These are phyloP conservation scores for Naganishia vaughanmartiniae DNA, from an alignment of 768 basidiomycete species.

Conservation along the genomic window DNA sequence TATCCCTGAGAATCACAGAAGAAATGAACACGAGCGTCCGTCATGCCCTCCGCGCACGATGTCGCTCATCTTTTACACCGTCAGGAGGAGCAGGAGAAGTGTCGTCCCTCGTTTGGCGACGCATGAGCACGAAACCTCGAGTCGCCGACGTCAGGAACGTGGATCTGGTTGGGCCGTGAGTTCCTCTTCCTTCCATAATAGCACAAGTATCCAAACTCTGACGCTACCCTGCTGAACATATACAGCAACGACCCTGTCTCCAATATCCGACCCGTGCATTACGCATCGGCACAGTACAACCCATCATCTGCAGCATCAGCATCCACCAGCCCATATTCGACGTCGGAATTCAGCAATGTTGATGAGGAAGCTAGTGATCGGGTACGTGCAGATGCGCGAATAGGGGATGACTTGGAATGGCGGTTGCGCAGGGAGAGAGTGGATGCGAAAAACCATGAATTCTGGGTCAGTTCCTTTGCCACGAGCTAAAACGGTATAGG, in stretches of 20 bases:
- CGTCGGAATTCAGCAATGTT: constrained; percentile 10
- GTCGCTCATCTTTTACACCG: neutral
- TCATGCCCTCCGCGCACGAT: neutral
- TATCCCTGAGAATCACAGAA: neutral
- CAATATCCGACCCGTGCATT: constrained; percentile 22
- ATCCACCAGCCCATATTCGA: constrained; percentile 7
- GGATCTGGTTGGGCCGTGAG: constrained; percentile 16
- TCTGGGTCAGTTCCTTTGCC: constrained; percentile 24
- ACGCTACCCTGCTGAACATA: neutral
- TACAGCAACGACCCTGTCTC: constrained; percentile 18
- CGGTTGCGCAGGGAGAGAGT: constrained; percentile 24
- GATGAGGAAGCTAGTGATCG: neutral
- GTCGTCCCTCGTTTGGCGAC: neutral
- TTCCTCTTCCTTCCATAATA: neutral
- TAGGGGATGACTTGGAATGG: constrained; percentile 23
- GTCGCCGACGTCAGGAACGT: neutral
- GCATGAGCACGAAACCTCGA: constrained; percentile 5
- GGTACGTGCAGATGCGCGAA: constrained; percentile 3
- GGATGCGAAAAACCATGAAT: constrained; percentile 29
- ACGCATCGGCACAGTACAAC: constrained; percentile 1
- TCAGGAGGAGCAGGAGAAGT: neutral
- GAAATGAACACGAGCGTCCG: neutral
- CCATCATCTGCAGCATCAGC: neutral
- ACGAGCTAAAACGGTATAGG: too few relatives aligned
- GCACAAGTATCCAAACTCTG: neutral